Evolutionary conservation across 78 protist genomes (phyloP).

Genomic region (Salpingoeca rosetta): DNA sequence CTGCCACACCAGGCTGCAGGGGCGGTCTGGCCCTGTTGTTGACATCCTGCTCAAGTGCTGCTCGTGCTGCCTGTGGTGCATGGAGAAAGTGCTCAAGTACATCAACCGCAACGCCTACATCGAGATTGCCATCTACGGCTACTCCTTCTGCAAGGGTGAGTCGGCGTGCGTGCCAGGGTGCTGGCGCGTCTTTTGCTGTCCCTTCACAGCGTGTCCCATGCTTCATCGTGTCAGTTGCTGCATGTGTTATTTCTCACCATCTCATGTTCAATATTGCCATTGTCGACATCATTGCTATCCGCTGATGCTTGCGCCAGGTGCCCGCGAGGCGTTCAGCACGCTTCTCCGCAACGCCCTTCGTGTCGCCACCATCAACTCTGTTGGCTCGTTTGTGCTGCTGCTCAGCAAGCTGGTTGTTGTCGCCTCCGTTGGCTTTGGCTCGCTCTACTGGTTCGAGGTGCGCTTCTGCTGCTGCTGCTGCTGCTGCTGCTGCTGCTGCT

Average conservation of each 20-base stretch:
- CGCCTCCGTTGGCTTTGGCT: neutral
- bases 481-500: too few relatives aligned
- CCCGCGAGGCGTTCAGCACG: constrained; percentile 22
- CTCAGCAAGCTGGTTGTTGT: constrained; percentile 19
- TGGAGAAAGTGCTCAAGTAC: constrained; percentile 47
- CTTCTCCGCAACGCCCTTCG: constrained; percentile 34
- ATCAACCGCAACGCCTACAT: constrained; percentile 65
- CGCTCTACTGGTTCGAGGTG: neutral
- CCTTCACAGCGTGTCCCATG: too few relatives aligned
- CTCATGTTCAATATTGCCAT: too few relatives aligned
- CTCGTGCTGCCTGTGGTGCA: constrained; percentile 17
- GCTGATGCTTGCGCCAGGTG: too few relatives aligned
- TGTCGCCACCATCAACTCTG: constrained; percentile 19
- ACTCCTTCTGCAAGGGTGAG: constrained; percentile 31
- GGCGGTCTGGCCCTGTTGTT: too few relatives aligned
- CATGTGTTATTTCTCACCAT: too few relatives aligned
- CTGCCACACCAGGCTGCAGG: too few relatives aligned
- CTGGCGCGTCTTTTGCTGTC: too few relatives aligned
- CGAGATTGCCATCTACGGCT: constrained; percentile 43
- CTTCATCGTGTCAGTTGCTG: too few relatives aligned
- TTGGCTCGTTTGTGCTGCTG: constrained; percentile 29
- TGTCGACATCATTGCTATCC: too few relatives aligned
- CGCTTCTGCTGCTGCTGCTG: too few relatives aligned
- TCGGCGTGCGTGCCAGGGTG: too few relatives aligned
- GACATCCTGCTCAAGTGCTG: neutral